Conservation (phyloP, 257 asterid genomes). For the Apocynum venetum region DNA sequence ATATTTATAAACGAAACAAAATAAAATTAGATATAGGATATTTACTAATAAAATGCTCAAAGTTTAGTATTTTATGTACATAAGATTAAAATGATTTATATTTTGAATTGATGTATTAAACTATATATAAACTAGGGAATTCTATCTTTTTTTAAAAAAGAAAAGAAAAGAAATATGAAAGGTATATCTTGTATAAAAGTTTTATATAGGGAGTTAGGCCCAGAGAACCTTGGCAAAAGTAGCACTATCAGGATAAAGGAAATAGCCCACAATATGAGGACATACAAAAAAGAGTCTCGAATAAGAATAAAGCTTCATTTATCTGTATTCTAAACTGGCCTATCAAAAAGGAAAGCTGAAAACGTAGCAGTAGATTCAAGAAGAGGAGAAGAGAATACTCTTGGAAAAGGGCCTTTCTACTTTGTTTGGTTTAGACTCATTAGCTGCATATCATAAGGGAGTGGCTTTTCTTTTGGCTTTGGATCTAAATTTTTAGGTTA, state of each 20-base stretch:
- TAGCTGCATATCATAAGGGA: background rate
- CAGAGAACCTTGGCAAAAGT: conserved; percentile 16
- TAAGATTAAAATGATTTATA: too few species aligned
- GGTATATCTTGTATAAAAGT: background rate
- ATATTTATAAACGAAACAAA: too few species aligned
- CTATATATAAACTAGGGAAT: too few species aligned
- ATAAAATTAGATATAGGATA: too few species aligned
- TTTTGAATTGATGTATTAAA: too few species aligned
- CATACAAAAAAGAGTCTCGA: conserved; percentile 5
- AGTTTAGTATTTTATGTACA: too few species aligned
- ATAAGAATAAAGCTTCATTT: conserved; percentile 27
- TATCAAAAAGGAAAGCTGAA: background rate
- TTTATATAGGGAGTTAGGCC: conserved; percentile 6
- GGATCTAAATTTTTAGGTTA: background rate
- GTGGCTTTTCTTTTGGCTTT: background rate
- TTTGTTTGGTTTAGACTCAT: background rate
- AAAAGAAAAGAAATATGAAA: background rate
- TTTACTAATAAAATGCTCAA: too few species aligned
- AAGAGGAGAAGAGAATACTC: background rate
- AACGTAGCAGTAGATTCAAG: background rate
- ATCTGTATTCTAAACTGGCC: background rate
- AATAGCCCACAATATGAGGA: background rate
- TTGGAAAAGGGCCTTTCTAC: conserved; percentile 14
- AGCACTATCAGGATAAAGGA: conserved; percentile 1
- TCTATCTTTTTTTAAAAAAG: too few species aligned